Evolutionary conservation across 768 basidiomycete genomes (phyloP).

Genomic region (Tylopilus vinaceipallidus): DNA sequence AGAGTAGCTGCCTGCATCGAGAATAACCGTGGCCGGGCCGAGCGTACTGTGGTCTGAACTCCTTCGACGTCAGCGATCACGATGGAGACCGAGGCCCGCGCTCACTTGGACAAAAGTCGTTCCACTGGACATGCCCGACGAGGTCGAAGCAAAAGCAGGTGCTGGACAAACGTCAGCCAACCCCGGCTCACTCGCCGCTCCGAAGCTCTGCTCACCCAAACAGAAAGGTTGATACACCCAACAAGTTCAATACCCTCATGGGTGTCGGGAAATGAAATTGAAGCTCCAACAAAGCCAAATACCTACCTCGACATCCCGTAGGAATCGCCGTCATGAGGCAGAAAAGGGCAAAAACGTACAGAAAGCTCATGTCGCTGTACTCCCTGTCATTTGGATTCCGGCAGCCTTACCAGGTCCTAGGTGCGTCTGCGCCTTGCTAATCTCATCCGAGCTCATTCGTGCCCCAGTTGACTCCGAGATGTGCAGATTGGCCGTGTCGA

Average conservation of each 20-base stretch:
- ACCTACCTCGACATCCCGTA: background rate
- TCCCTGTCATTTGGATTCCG: slow-evolving; percentile 85
- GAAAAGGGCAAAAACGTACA: slow-evolving; percentile 92
- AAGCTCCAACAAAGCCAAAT: slow-evolving; percentile 31
- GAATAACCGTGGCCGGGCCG: slow-evolving; percentile 54
- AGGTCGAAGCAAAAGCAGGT: slow-evolving; percentile 50
- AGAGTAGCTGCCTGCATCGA: slow-evolving; percentile 56
- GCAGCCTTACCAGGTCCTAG: slow-evolving; percentile 90
- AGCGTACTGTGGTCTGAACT: slow-evolving; percentile 39
- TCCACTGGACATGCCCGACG: slow-evolving; percentile 65
- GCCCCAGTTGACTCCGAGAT: slow-evolving; percentile 80
- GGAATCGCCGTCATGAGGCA: slow-evolving; percentile 67
- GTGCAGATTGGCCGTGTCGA: slow-evolving; percentile 63
- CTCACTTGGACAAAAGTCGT: slow-evolving; percentile 63
- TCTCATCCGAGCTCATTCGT: slow-evolving; percentile 6
- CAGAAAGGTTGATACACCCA: slow-evolving; percentile 12
- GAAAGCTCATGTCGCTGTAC: slow-evolving; percentile 92
- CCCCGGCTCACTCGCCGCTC: background rate
- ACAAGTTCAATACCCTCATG: slow-evolving; percentile 14
- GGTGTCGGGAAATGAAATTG: background rate
- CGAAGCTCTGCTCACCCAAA: slow-evolving; percentile 8
- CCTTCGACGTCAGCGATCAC: slow-evolving; percentile 7
- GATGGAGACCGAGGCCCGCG: slow-evolving; percentile 5
- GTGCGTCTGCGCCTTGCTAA: slow-evolving; percentile 41
- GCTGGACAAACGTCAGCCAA: slow-evolving; percentile 7